phyloP scores from a whole-genome alignment of 768 basidiomycete species.

The Hemileccinum rubropunctum region DNA sequence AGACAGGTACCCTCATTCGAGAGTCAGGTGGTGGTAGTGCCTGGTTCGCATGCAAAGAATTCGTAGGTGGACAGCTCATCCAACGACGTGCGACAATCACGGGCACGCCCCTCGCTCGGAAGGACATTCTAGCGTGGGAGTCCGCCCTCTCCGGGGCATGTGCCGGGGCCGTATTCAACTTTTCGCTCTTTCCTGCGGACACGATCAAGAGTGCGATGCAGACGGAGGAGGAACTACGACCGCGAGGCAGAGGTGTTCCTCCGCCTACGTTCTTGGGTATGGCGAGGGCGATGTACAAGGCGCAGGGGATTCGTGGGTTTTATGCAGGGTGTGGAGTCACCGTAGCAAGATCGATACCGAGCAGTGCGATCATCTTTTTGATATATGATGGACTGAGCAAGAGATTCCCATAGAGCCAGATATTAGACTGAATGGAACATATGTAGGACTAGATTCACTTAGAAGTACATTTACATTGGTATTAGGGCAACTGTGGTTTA shows the following conservation, averaged over 20 bases:
- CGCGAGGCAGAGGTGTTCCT: constrained; percentile 35
- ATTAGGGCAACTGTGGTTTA: background rate
- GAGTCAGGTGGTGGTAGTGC: constrained; percentile 89
- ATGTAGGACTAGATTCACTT: background rate
- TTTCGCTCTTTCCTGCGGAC: constrained; percentile 94
- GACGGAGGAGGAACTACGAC: constrained; percentile 85
- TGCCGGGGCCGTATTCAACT: constrained; percentile 82
- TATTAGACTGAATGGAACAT: background rate
- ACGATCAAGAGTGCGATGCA: constrained; percentile 94
- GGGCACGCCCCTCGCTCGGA: constrained; percentile 32
- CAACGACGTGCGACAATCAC: constrained; percentile 39
- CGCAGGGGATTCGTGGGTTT: constrained; percentile 76
- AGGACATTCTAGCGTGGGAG: constrained; percentile 69
- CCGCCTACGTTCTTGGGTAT: constrained; percentile 52
- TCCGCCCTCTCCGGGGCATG: constrained; percentile 83
- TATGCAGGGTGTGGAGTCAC: constrained; percentile 96
- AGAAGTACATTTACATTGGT: background rate
- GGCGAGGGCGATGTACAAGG: constrained; percentile 66
- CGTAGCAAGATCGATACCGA: constrained; percentile 78
- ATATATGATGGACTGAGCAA: constrained; percentile 80
- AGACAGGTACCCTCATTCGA: constrained; percentile 88
- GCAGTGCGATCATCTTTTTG: constrained; percentile 89
- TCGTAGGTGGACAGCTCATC: constrained; percentile 60
- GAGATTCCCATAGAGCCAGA: constrained; percentile 40
- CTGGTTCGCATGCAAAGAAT: constrained; percentile 91